These are phyloP conservation scores for Austroboletus eburneus DNA, from an alignment of 768 basidiomycete genomes.

Conservation along the genomic window DNA sequence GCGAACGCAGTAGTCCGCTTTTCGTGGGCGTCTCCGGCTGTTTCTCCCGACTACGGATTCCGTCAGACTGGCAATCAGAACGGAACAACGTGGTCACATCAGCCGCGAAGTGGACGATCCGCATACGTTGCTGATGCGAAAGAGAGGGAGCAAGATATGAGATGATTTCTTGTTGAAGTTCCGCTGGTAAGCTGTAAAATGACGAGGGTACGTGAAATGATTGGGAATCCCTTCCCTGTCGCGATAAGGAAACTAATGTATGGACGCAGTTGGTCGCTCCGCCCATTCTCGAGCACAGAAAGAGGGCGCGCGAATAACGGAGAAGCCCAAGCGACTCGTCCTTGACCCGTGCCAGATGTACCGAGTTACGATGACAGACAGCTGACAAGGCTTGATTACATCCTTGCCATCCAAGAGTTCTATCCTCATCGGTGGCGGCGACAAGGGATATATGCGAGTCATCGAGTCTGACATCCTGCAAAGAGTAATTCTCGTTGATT, in stretches of 20 bases:
- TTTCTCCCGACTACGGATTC: slow-evolving; percentile 3
- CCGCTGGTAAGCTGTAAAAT: slow-evolving; percentile 47
- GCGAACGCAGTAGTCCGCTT: slow-evolving; percentile 4
- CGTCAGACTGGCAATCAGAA: slow-evolving; percentile 20
- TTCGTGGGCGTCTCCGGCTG: slow-evolving; percentile 5
- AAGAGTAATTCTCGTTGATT: slow-evolving; percentile 44
- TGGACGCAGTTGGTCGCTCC: background rate
- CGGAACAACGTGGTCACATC: slow-evolving; percentile 43
- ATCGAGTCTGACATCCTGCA: slow-evolving; percentile 48
- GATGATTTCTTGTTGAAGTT: slow-evolving; percentile 55
- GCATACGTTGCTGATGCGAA: slow-evolving; percentile 50
- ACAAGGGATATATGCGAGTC: slow-evolving; percentile 36
- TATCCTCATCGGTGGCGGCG: slow-evolving; percentile 24
- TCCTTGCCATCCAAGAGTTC: slow-evolving; percentile 29
- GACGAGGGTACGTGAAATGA: slow-evolving; percentile 15
- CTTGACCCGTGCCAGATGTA: slow-evolving; percentile 36
- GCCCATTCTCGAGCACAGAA: slow-evolving; percentile 35
- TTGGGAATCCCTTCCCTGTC: slow-evolving; percentile 3
- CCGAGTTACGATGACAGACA: slow-evolving; percentile 42
- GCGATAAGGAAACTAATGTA: slow-evolving; percentile 4
- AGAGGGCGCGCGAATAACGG: slow-evolving; percentile 44
- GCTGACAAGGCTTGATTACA: slow-evolving; percentile 29
- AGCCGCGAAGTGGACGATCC: slow-evolving; percentile 50
- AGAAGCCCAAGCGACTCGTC: slow-evolving; percentile 49
- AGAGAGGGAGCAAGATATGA: slow-evolving; percentile 55